Percentiles rank a stretch among this genome's conserved stretches.
Evolutionary conservation across 2,329 filamentous ascomycete genomes (phyloP).

Genomic region (Ophiostoma triangulosporum): DNA sequence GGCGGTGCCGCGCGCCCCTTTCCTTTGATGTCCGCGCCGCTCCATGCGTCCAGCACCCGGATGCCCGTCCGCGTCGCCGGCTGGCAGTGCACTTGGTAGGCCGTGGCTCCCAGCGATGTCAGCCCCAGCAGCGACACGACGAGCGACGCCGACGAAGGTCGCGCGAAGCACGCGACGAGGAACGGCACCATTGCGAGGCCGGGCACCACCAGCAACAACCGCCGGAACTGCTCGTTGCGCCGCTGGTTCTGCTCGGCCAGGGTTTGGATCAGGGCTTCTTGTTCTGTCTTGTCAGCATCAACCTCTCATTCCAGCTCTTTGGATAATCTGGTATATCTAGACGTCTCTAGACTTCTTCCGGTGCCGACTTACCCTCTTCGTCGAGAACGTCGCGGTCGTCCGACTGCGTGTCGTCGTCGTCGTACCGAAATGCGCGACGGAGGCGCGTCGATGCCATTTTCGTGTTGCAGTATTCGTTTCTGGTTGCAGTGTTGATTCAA

Average conservation of each 20-base stretch:
- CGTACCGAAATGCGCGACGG: conserved; percentile 66
- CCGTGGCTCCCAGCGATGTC: conserved; percentile 48
- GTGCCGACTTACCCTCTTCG: conserved; percentile 60
- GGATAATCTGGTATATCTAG: no score
- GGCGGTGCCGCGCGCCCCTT: conserved; percentile 8
- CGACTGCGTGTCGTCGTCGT: conserved; percentile 39
- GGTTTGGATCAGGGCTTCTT: conserved; percentile 46
- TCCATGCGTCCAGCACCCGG: conserved; percentile 31
- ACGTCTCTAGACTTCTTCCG: no score
- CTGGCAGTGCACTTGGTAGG: conserved; percentile 45
- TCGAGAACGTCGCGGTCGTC: conserved; percentile 52
- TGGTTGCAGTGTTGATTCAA: not conserved
- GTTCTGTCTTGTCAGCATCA: conserved; percentile 30
- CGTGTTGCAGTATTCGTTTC: not conserved
- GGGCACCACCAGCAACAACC: conserved; percentile 37
- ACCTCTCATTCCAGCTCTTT: no score
- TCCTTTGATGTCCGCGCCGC: conserved; percentile 17
- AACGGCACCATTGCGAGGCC: conserved; percentile 22
- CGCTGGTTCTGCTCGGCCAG: conserved; percentile 42
- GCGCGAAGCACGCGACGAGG: conserved; percentile 20
- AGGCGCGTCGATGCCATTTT: conserved; percentile 39
- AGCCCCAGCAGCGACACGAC: conserved; percentile 43
- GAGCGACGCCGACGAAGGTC: conserved; percentile 17
- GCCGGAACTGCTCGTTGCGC: conserved; percentile 44
- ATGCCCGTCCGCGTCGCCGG: conserved; percentile 44